These are phyloP conservation scores for Tolypocladium pustulatum DNA, from an alignment of 2,329 filamentous ascomycete genomes.

Conservation along the genomic window DNA sequence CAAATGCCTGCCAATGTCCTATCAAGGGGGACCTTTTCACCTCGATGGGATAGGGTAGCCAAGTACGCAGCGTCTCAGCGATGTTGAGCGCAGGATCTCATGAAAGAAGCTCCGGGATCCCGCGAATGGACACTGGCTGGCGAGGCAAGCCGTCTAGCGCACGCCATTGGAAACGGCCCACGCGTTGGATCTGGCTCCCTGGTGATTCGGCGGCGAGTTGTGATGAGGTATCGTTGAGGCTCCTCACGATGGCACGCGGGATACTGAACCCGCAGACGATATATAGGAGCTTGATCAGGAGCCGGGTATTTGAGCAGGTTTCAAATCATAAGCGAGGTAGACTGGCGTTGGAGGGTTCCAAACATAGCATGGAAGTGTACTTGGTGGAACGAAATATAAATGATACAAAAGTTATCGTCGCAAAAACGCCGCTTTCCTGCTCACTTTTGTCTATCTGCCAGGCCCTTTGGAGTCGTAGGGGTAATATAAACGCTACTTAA, in stretches of 20 bases:
- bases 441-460: not conserved
- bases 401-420: not conserved
- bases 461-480: too few species aligned
- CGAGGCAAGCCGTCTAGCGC: not conserved
- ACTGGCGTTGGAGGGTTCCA: not conserved
- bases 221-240: not conserved
- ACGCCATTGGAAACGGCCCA: not conserved
- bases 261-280: not conserved
- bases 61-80: not conserved
- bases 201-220: too few species aligned
- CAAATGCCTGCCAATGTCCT: not conserved
- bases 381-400: not conserved
- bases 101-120: slow-evolving; percentile 5
- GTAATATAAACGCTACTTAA: not conserved
- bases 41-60: not conserved
- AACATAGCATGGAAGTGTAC: not conserved
- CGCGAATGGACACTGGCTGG: not conserved
- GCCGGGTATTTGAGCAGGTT: not conserved
- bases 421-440: not conserved
- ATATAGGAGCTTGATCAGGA: not conserved
- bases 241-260: not conserved
- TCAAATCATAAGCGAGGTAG: not conserved
- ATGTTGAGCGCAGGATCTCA: slow-evolving; percentile 5
- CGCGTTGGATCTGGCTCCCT: not conserved
- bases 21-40: not conserved